Percentiles rank a stretch among this genome's conserved stretches.
These are phyloP conservation scores for Komagataella kurtzmanii DNA, from an alignment of 805 yeast species.

Conservation along the genomic window DNA sequence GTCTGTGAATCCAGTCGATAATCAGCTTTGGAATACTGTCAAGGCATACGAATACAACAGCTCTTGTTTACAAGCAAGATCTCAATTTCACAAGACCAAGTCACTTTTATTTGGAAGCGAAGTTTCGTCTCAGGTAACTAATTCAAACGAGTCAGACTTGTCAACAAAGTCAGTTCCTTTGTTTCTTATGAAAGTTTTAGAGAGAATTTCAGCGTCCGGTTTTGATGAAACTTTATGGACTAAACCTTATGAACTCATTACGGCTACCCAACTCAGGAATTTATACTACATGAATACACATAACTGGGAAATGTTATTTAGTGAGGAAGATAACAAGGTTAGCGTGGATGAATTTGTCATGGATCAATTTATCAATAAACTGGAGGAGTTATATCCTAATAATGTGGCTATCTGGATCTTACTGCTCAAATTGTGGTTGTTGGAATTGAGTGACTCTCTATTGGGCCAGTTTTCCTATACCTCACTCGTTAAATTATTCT, in stretches of 20 bases:
- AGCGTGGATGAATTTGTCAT: neutral
- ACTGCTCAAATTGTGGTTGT: conserved; percentile 2
- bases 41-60: neutral
- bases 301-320: neutral
- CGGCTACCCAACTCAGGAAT: neutral
- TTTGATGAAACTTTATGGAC: neutral
- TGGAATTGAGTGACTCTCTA: conserved; percentile 1
- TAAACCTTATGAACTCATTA: neutral
- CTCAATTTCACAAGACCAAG: neutral
- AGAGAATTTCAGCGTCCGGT: neutral
- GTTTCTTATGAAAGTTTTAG: neutral
- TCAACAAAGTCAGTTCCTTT: neutral
- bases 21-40: neutral
- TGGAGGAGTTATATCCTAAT: neutral
- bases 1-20: neutral
- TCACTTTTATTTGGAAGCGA: neutral
- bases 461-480: conserved; percentile 1
- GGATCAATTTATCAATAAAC: neutral
- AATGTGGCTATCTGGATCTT: neutral
- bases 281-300: neutral
- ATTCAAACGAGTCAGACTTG: neutral
- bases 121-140: neutral
- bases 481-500: neutral
- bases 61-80: neutral
- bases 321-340: neutral